Evolutionary conservation across 2,329 filamentous ascomycete genomes (phyloP), one percentile per base, ranked within the genome.

Genomic region (Apiospora hydei): DNA sequence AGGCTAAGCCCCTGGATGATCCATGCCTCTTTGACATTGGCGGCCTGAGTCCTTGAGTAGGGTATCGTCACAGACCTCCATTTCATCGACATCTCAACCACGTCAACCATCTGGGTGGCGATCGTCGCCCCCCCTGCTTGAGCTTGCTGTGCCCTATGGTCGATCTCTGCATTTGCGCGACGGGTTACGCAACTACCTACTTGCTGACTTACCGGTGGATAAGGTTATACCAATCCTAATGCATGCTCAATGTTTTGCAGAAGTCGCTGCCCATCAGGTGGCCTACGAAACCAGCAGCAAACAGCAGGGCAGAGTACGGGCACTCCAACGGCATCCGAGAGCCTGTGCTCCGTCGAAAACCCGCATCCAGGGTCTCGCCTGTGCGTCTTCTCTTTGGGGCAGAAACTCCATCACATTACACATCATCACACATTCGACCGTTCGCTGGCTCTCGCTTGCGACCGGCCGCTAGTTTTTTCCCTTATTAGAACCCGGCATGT

Each of bases 381-480:
- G 57, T 41, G 6, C 34, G 18, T n/a, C 30, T 41, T n/a, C 57
- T 11, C 41, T 41, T 41, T 38, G 34, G 57, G 57, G 18, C 26
- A 38, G 16, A n/a, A 4, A 30, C 34, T 64, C 57, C 57, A 64
- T 64, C 57, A 64, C 57, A 64, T 30, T 41, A 64, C 57, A 41
- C 57, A 41, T 64, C 57, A 64, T 64, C 30, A 64, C 34, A 41
- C 57, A 64, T 38, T 64, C n/a, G 8, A 41, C 21, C 30, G 21
- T n/a, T 24, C 34, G 57, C 57, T 64, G 34, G 30, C 18, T 64
- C 57, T 64, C 57, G 57, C 57, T 64, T 64, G 57, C 57, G 16
- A 74, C 72, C 72, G 73, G 73, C 73, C 44, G 74, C 74, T 77
- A 76, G 71, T 69, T 74, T 78, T 80, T 78, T 77, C 57, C 57